Conservation (phyloP, 139 green algal genomes). For the Asterochloris erici region DNA sequence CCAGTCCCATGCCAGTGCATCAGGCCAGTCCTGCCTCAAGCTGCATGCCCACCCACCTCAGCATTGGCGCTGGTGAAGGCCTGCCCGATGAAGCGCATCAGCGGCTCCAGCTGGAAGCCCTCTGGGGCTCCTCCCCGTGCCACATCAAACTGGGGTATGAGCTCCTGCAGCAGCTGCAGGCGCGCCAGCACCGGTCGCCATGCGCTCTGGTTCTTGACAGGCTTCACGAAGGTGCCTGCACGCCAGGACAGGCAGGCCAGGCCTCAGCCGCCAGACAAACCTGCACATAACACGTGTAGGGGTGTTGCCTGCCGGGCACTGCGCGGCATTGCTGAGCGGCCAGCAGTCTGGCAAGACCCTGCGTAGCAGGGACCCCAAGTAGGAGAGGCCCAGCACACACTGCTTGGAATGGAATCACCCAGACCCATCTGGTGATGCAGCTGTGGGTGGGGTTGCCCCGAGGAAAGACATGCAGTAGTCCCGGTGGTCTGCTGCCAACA, state of each 20-base stretch:
- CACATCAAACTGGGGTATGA: constrained; percentile 65
- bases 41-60: constrained; percentile 34
- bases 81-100: constrained; percentile 76
- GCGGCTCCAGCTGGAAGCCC: constrained; percentile 60
- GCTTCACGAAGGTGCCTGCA: constrained; percentile 43
- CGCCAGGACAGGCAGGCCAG: not conserved
- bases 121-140: constrained; percentile 27
- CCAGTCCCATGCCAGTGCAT: not conserved
- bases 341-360: no score
- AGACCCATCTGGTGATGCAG: no score
- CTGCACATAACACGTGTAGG: no score
- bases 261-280: no score
- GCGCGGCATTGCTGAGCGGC: constrained; percentile 53
- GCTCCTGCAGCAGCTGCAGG: constrained; percentile 47
- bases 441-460: no score
- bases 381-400: no score
- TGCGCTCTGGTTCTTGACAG: constrained; percentile 64
- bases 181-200: constrained; percentile 66
- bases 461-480: no score
- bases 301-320: constrained; percentile 32
- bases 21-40: not conserved
- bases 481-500: no score
- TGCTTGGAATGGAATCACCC: no score
- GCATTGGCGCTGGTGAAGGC: constrained; percentile 63
- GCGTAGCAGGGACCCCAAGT: no score